Base-by-base conservation (phyloP, 2,329 filamentous ascomycete genomes). In the Aureobasidium melanogenum region DNA sequence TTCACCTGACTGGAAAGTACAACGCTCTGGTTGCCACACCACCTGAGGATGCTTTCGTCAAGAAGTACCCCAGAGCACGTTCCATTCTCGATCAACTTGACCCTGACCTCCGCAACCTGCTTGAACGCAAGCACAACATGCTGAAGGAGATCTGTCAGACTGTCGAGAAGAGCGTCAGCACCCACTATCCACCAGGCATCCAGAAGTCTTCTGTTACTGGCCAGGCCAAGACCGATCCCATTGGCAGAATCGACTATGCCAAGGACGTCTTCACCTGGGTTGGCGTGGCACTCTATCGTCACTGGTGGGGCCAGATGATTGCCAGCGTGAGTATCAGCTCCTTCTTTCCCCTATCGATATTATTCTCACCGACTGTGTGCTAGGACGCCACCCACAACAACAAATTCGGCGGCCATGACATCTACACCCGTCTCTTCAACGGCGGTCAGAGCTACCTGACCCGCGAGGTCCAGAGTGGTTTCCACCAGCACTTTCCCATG, bases 231-330 rank as follows among this genome's bases (percentile, higher is more conserved):
- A 65, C 63, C 39, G 69, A 73, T 60, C 69, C 69, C 22, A 71
- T 72, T 41, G 69, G 71, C 55, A 76, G 78, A 36, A 73, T 75
- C 47, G 70, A 71, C 17, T 82, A 80, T 64, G 69, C 72, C 22
- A 76, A 74, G 61, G 77, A 82, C 63, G 76, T 82, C 63, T 74
- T 79, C 63, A 71, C 75, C 64, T 82, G 80, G 80, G 77, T 81
- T 68, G 75, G 75, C 1, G 68, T 81, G 3, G 65, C 64, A 15
- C 74, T 78, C 60, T 79, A 79, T 67, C 75, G 76, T 0, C 76
- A 82, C 67, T 82, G 76, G 76, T 65, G 80, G 38, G 70, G 69
- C 0, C 73, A 79, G 58, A 67, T 70, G 14, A 69, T 81, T 30
- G 68, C 73, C 28, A 69, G 71, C 8, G 56, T 60, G 5, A 28